Conservation (phyloP, 2,329 filamentous ascomycete species). For the Monilinia fructicola region DNA sequence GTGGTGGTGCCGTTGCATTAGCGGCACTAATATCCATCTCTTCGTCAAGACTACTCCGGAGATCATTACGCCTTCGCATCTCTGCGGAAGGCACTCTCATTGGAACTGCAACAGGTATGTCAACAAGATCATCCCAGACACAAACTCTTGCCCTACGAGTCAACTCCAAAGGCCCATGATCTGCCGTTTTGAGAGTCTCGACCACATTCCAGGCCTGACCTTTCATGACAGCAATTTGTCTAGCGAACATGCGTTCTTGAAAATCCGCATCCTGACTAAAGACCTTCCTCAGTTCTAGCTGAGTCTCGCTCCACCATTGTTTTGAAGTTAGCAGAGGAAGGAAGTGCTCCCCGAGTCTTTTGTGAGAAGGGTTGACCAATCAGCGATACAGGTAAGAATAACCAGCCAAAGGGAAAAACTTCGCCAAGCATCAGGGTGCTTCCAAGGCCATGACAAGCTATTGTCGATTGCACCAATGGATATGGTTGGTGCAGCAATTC, state of each 20-base stretch:
- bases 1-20: constrained; percentile 56
- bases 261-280: constrained; percentile 95
- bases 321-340: constrained; percentile 93
- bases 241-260: constrained; percentile 98
- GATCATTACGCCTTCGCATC: constrained; percentile 65
- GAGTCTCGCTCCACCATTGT: constrained; percentile 95
- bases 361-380: constrained; percentile 96
- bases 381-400: constrained; percentile 92
- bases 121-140: constrained; percentile 97
- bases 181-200: constrained; percentile 87
- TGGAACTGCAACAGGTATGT: constrained; percentile 90
- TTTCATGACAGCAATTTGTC: constrained; percentile 98
- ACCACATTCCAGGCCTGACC: constrained; percentile 99
- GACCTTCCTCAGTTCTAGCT: constrained; percentile 77
- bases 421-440: constrained; percentile 67
- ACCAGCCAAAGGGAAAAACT: constrained; percentile 98
- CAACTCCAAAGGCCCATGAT: constrained; percentile 91
- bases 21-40: constrained; percentile 88
- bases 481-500: constrained; percentile 49
- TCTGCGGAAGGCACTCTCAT: constrained; percentile 84
- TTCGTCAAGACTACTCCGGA: constrained; percentile 58
- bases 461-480: constrained; percentile 94
- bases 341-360: constrained; percentile 89
- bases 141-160: constrained; percentile 88
- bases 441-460: constrained; percentile 88